These are phyloP conservation scores for Flueggea neowawraea DNA, from an alignment of 441 rosid genomes.

Conservation along the genomic window DNA sequence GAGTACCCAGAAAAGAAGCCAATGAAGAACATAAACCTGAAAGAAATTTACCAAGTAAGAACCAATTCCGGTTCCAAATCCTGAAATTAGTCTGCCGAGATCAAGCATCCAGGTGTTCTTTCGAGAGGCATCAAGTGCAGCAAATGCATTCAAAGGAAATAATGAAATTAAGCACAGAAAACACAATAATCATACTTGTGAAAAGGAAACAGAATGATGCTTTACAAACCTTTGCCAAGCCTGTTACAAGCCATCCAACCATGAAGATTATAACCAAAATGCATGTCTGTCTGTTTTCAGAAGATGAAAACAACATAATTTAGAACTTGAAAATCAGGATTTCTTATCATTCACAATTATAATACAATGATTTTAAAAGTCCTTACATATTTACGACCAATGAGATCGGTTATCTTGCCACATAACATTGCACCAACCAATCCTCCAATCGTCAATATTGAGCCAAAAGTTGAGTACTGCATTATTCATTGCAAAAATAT, in stretches of 20 bases:
- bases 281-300: conserved; percentile 44
- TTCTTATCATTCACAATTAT: no score
- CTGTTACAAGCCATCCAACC: conserved; percentile 61
- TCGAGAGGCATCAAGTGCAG: neutral
- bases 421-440: conserved; percentile 58
- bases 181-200: no score
- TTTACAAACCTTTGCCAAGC: conserved; percentile 26
- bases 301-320: neutral
- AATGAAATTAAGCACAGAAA: no score
- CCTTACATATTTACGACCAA: conserved; percentile 60
- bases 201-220: no score
- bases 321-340: neutral
- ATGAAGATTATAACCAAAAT: conserved; percentile 43
- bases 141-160: conserved; percentile 2
- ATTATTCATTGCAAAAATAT: neutral
- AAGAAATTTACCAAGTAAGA: conserved; percentile 46
- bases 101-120: conserved; percentile 30
- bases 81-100: conserved; percentile 60
- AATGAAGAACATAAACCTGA: neutral
- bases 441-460: conserved; percentile 68
- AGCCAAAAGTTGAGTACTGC: conserved; percentile 74
- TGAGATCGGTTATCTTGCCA: conserved; percentile 54
- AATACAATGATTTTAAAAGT: neutral
- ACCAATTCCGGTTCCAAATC: conserved; percentile 51
- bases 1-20: neutral